These are phyloP conservation scores for Raddia distichophylla DNA, from an alignment of 176 grass and related monocot species.

Conservation along the genomic window DNA sequence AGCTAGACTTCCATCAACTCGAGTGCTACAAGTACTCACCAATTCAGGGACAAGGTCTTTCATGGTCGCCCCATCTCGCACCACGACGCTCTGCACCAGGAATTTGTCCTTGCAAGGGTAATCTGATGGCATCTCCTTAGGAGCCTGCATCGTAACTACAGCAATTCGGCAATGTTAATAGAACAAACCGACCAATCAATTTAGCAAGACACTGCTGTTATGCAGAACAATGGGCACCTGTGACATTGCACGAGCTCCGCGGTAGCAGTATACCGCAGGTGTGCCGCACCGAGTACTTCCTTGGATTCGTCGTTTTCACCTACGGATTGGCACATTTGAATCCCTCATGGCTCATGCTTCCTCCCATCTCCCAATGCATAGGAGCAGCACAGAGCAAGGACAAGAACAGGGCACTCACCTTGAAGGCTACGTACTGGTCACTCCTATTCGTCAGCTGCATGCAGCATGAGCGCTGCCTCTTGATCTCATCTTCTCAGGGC, in stretches of 20 bases:
- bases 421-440: constrained; percentile 72
- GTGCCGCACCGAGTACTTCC: constrained; percentile 79
- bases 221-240: constrained; percentile 43
- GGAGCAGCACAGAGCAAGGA: background rate
- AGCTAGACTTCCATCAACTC: background rate
- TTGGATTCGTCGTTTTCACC: constrained; percentile 95
- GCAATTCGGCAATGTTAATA: background rate
- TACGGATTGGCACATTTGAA: constrained; percentile 23
- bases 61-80: constrained; percentile 43
- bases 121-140: constrained; percentile 58
- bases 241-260: constrained; percentile 59
- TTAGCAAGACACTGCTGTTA: background rate
- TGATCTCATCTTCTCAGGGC: constrained; percentile 63
- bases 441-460: constrained; percentile 85
- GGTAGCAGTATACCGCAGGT: constrained; percentile 69
- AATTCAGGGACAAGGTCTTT: constrained; percentile 60
- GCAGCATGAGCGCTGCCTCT: constrained; percentile 77
- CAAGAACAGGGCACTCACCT: constrained; percentile 52
- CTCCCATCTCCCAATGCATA: background rate
- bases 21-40: constrained; percentile 30
- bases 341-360: background rate
- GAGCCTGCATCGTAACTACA: constrained; percentile 82
- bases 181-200: background rate
- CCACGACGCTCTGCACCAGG: constrained; percentile 78
- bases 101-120: constrained; percentile 96